These are phyloP conservation scores for Penicillium malachiteum DNA, from an alignment of 495 filamentous ascomycete species.

Conservation along the genomic window DNA sequence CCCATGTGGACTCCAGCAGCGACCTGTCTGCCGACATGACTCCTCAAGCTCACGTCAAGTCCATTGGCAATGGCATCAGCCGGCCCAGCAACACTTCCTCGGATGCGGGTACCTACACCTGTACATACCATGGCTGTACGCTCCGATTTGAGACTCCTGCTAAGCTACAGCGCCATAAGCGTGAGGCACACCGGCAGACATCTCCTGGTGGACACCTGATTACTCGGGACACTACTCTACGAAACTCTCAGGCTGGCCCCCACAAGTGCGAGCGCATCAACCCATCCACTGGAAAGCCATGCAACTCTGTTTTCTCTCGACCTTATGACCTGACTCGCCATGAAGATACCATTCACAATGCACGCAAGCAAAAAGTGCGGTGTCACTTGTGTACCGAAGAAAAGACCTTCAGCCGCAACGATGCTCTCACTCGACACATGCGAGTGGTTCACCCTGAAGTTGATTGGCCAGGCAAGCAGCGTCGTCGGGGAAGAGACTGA, in stretches of 20 bases:
- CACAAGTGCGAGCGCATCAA: conserved; percentile 91
- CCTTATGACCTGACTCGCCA: conserved; percentile 97
- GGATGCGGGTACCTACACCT: conserved; percentile 88
- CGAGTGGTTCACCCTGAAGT: conserved; percentile 85
- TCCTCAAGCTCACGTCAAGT: conserved; percentile 28
- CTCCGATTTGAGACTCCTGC: conserved; percentile 82
- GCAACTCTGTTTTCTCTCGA: conserved; percentile 94
- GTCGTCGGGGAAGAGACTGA: conserved; percentile 41
- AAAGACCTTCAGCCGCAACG: conserved; percentile 92
- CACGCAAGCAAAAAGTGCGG: conserved; percentile 89
- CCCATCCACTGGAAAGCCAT: conserved; percentile 92
- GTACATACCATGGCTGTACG: conserved; percentile 89
- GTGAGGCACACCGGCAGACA: conserved; percentile 80
- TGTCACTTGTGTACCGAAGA: conserved; percentile 95
- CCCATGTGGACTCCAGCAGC: conserved; percentile 65
- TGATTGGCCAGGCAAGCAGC: conserved; percentile 70
- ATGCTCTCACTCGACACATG: conserved; percentile 90
- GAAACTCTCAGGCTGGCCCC: conserved; percentile 82
- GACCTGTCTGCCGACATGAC: conserved; percentile 39
- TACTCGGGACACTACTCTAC: conserved; percentile 52
- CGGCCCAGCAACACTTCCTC: conserved; percentile 64
- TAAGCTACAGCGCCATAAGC: conserved; percentile 92
- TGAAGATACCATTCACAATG: conserved; percentile 97
- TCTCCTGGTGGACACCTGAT: conserved; percentile 43
- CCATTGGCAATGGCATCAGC: conserved; percentile 34